Evolutionary conservation across 2,329 filamentous ascomycete species (phyloP), one percentile per base, ranked within the genome.

Genomic region (Raffaelea arxii): DNA sequence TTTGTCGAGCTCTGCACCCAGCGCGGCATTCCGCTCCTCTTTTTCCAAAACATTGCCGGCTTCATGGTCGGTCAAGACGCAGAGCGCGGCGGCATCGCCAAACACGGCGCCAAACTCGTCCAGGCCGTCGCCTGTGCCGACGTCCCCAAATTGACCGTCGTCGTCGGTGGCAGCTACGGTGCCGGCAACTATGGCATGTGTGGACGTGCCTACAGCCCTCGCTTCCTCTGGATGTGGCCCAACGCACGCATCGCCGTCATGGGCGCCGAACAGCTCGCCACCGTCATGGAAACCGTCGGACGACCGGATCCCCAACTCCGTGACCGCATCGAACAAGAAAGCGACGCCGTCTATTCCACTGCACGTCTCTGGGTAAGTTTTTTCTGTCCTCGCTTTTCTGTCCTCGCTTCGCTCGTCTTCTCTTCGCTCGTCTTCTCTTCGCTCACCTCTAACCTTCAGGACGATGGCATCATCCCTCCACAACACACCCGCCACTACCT

Each of bases 141-240:
- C 54, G 91, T 97, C 37, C 91, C 92, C 55, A 97, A 98, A 65
- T 91, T 97, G 60, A 98, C 92, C 1, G 87, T 98, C 16, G 86
- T 98, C 1, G 83, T 96, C n/a, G 92, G 92, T 22, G 86, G 85
- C 25, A 90, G 84, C 62, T 92, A 92, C 54, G 91, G 91, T 49
- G 91, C 91, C 7, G 92, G 92, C 4, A 98, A 97, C 65, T 98
- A 98, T 62, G 92, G 91, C 57, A 98, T 98, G 92, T 97, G 88
- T 61, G 92, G 92, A 21, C 78, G 92, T 43, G 91, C 92, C 2
- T 98, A 96, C 65, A 80, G 78, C n/a, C 91, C 91, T 0, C 74
- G 89, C 12, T 88, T 97, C 64, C 66, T 97, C 50, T 96, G 88
- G 81, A 94, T 91, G 74, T 98, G 92, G 92, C 92, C 92, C 36